Evolutionary conservation across 2,329 filamentous ascomycete genomes (phyloP), one percentile per base, ranked within the genome.

Genomic region (Penicillium crustosum): DNA sequence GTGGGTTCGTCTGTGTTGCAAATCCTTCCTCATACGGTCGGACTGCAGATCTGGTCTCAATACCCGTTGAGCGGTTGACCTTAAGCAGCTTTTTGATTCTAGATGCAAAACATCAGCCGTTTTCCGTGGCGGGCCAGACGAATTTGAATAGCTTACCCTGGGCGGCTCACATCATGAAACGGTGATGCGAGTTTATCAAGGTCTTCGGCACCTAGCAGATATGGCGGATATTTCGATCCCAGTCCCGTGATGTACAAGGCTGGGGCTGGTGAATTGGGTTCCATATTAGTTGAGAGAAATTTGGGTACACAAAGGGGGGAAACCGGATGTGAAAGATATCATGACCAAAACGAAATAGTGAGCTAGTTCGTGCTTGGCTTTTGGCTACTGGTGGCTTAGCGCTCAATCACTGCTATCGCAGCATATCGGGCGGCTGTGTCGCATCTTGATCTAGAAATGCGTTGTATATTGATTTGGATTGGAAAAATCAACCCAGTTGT

Each of bases 241-340:
- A 53, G 21, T n/a, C 50, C 50, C 5, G 29, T 53, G 29, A 53
- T 53, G 17, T 53, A 53, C 19, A 53, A 29, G 29, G n/a, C 50
- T 21, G 48, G 48, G 6, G 35, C 9, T 6, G 10, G 33, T 21
- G 36, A 33, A 12, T 33, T 42, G 12, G 25, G 7, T 9, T 19
- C 6, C 49, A 51, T 51, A n/a, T 25, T 41, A 21, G 38, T 31
- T 31, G 38, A 21, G 38, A 21, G 6, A 6, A 41, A 13, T 41
- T 21, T 2, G 5, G 4, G 7, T 41, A 12, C 19, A 21, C 7
- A 21, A 41, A 21, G 10, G n/a, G 12, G 3, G 19, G 38, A 2
- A 13, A 21, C 1, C 5, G 3, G 12, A 13, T 6, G 38, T 21
- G 6, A 21, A 21, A 36, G 15, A 36, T n/a, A 31, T 13, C 29